Base-by-base conservation (phyloP, 306 rosid genomes). In the Cicer judaicum region DNA sequence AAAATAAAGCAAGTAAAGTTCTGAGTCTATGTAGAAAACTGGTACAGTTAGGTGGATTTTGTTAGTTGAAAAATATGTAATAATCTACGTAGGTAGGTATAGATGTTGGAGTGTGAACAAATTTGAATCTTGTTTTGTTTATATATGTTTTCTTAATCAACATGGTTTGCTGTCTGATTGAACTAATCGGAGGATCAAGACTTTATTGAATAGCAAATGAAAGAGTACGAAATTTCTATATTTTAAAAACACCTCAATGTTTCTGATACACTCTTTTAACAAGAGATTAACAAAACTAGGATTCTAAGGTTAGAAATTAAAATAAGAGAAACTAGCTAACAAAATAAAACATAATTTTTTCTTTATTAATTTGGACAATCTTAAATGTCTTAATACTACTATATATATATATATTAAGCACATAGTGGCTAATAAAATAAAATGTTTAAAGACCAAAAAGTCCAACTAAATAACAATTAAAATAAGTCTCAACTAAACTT, bases 71-170 rank as follows among this genome's bases (percentile, higher is more conserved):
- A 46, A 15, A 13, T 21, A 46, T 42, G 56, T n/a, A 44, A 29
- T 29, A 29, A 29, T 5, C 36, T 29, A 4, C 36, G 36, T 29
- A 4, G 64, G 36, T 71, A 39, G 75, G 75, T 54, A 54, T 71
- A 21, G 41, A 71, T 46, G 54, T 54, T 54, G n/a, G 41, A 54
- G 64, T 18, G 12, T 39, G 50, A 70, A 64, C 75, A 52, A 70
- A 69, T 52, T 69, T 1, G 16, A 41, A 50, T 36, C 15, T 38
- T 12, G 44, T 68, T 29, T 29, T 29, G 36, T 1, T 29, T 36
- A 8, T 68, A 46, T 47, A 47, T 66, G 57, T 14, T 47, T 21
- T 67, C 72, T 67, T 24, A 21, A 64, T 64, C 52, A 64, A 63
- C 8, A 8, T 63, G 8, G 8, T 16, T 64, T 41, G 49, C 36